phyloP scores from a whole-genome alignment of 345 rosid genomes.

The Odontarrhena argentea region DNA sequence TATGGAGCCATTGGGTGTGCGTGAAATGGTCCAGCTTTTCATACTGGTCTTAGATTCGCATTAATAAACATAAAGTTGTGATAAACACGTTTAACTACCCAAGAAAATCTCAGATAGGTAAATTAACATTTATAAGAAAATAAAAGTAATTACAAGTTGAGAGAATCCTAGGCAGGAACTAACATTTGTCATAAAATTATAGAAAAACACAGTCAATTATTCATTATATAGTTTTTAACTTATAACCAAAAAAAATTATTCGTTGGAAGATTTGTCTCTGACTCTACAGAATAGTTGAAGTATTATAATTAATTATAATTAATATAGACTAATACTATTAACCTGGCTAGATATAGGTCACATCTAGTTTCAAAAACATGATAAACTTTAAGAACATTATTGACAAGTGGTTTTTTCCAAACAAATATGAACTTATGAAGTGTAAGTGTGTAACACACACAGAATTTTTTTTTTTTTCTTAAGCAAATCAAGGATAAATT shows the following conservation, averaged over 20 bases:
- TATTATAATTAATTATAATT: neutral
- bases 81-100: conserved; percentile 37
- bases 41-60: conserved; percentile 36
- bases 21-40: conserved; percentile 42
- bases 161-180: conserved; percentile 39
- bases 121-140: conserved; percentile 3
- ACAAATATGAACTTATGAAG: neutral
- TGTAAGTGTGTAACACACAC: neutral
- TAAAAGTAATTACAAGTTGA: conserved; percentile 30
- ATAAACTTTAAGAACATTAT: neutral
- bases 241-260: too few species aligned
- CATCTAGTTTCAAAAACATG: neutral
- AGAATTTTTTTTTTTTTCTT: neutral
- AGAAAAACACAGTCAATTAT: neutral
- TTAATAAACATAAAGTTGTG: conserved; percentile 22
- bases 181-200: neutral
- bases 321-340: neutral
- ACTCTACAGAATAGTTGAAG: neutral
- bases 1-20: conserved; percentile 39
- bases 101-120: conserved; percentile 27
- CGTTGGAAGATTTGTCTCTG: conserved; percentile 1
- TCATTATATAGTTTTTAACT: neutral
- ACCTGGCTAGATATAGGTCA: neutral
- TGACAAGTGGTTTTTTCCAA: neutral
- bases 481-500: neutral